Evolutionary conservation across 345 rosid genomes (phyloP).

Genomic region (Murraya paniculata): DNA sequence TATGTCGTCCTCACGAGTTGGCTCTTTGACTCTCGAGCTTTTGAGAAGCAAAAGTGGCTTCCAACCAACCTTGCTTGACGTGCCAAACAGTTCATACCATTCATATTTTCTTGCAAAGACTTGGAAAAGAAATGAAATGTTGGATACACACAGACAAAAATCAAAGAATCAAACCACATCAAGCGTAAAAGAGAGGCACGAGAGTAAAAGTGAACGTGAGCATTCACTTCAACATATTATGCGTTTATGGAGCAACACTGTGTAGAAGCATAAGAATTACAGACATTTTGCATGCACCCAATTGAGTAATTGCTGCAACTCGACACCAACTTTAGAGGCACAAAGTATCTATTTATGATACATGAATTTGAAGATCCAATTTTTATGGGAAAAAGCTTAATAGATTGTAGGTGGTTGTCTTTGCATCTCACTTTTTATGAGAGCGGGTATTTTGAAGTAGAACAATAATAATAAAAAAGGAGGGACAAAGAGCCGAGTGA

Average conservation of each 20-base stretch:
- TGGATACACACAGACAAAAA: not conserved
- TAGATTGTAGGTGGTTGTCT: slow-evolving; percentile 1
- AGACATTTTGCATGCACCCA: not conserved
- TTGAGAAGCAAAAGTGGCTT: slow-evolving; percentile 20
- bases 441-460: not conserved
- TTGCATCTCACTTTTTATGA: not conserved
- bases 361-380: not conserved
- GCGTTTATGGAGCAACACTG: not conserved
- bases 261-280: not conserved
- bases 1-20: not conserved
- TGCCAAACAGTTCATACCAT: not conserved
- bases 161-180: not conserved
- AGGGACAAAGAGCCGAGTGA: not conserved
- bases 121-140: not conserved
- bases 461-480: not conserved
- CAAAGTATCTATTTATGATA: not conserved
- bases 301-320: not conserved
- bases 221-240: too few relatives aligned
- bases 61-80: slow-evolving; percentile 19
- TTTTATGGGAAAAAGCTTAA: not conserved
- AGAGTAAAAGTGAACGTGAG: too few relatives aligned
- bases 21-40: slow-evolving; percentile 8
- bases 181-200: too few relatives aligned
- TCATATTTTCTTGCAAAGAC: slow-evolving; percentile 12
- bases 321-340: not conserved